A percentile compares a stretch with the other conserved stretches of the same genome.
Conservation (phyloP, 305 asterid genomes). For the Fraxinus sp. region DNA sequence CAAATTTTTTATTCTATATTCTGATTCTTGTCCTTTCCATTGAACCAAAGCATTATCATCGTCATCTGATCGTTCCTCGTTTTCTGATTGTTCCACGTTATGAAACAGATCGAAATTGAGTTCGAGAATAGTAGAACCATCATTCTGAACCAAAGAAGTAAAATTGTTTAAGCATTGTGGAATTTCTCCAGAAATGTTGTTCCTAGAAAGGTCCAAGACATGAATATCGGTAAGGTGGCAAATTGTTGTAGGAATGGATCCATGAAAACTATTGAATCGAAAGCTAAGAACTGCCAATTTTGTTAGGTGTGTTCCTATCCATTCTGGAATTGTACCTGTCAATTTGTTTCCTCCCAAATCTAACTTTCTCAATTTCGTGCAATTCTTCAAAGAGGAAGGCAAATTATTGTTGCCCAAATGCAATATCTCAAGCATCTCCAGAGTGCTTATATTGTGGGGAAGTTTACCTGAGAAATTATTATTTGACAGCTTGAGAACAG, state of each 20-base stretch:
- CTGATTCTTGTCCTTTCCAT: slow-evolving; percentile 24
- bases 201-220: not conserved
- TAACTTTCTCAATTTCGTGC: slow-evolving; percentile 4
- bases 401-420: slow-evolving; percentile 28
- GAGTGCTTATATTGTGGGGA: slow-evolving; percentile 24
- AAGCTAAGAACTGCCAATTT: not conserved
- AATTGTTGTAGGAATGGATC: not conserved
- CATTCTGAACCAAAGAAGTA: not conserved
- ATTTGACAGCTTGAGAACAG: slow-evolving; percentile 25
- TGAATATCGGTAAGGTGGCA: not conserved
- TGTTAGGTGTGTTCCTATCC: not conserved
- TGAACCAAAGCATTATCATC: not conserved
- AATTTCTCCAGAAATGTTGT: not conserved
- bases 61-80: not conserved
- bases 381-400: slow-evolving; percentile 25
- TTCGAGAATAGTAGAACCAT: not conserved
- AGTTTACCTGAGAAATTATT: slow-evolving; percentile 34
- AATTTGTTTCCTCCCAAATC: slow-evolving; percentile 12
- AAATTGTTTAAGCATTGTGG: not conserved
- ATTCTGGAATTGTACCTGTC: not conserved
- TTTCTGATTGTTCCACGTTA: too few relatives aligned
- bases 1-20: too few relatives aligned
- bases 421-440: not conserved
- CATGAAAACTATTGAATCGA: not conserved
- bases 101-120: too few relatives aligned